Evolutionary conservation across 495 filamentous ascomycete species (phyloP), one percentile per base, ranked within the genome.

Genomic region (Staphylotrichum longicolle): DNA sequence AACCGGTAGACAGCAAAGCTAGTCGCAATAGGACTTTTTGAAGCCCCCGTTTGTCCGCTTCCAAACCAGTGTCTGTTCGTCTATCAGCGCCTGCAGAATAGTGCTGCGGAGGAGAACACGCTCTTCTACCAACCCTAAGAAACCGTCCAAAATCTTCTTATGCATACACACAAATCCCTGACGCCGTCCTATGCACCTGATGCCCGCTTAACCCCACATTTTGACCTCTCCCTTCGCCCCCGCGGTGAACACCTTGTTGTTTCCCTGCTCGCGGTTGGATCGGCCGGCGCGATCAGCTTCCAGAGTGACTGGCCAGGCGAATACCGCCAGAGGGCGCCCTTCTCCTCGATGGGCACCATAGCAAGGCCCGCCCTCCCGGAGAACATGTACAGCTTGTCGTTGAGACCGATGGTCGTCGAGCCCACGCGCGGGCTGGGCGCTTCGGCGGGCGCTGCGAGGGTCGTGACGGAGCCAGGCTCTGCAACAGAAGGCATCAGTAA

Each of bases 171-270:
- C 55, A 7, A 8, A 4, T 4, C 14, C 50, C 62, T 5, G 33
- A 63, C 45, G 30, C 55, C 62, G 47, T 30, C 39, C 45, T 44
- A 47, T 62, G 14, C 54, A 42, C 9, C 47, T 34, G n/a, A n/a
- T 30, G 27, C 5, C 54, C 53, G 40, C 40, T 70, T 79, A 98
- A 86, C 98, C 94, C 94, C 94, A 98, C 75, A 93, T 94, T 73
- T 88, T 92, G 63, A 98, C 91, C 15, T 87, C 75, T 6, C 94
- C 93, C 68, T 95, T 90, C 74, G 95, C 75, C 5, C 91, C 94
- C 34, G 91, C 94, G 40, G 93, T 96, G 41, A 88, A 91, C 27
- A 98, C 87, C 78, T 96, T 96, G 71, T 87, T 91, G 7, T n/a
- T n/a, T n/a, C n/a, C n/a, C n/a, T n/a, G n/a, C n/a, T n/a, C n/a